Evolutionary conservation across 768 basidiomycete genomes (phyloP).

Genomic region (Rhodocollybia butyracea): DNA sequence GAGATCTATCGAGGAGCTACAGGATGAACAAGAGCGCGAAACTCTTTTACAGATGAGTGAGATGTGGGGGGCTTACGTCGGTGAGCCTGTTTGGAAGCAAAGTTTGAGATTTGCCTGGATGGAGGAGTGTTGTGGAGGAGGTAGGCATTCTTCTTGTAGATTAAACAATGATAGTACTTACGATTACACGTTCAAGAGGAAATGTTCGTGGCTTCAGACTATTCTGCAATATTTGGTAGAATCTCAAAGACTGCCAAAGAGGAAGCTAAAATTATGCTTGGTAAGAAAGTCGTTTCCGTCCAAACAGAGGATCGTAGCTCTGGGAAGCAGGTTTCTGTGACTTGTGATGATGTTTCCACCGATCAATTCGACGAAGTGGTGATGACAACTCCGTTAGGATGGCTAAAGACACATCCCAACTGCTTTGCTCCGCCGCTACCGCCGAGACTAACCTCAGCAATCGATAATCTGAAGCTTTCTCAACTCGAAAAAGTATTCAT

Average conservation of each 20-base stretch:
- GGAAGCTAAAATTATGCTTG: constrained; percentile 12
- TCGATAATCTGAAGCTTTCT: constrained; percentile 16
- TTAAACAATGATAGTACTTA: not conserved
- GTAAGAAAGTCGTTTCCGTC: constrained; percentile 12
- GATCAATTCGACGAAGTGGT: constrained; percentile 15
- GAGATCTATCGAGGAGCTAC: constrained; percentile 9
- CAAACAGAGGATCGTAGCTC: constrained; percentile 4
- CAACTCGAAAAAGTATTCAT: constrained; percentile 20
- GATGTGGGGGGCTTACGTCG: constrained; percentile 18
- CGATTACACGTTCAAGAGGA: constrained; percentile 12
- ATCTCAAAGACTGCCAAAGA: constrained; percentile 11
- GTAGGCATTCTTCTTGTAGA: constrained; percentile 4
- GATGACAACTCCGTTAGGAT: constrained; percentile 16
- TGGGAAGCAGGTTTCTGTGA: constrained; percentile 10
- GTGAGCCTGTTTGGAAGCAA: constrained; percentile 19
- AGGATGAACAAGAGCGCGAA: constrained; percentile 13
- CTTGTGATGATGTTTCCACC: constrained; percentile 13
- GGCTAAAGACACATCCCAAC: constrained; percentile 15
- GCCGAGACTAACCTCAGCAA: constrained; percentile 11
- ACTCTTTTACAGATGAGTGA: constrained; percentile 17
- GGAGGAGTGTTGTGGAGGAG: constrained; percentile 19
- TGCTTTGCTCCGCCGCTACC: constrained; percentile 14
- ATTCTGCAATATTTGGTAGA: constrained; percentile 13
- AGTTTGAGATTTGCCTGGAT: constrained; percentile 19
- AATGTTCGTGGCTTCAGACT: constrained; percentile 18